Evolutionary conservation across 192 early-diverging fungal genomes (phyloP).

Genomic region (Spizellomyces punctatus): DNA sequence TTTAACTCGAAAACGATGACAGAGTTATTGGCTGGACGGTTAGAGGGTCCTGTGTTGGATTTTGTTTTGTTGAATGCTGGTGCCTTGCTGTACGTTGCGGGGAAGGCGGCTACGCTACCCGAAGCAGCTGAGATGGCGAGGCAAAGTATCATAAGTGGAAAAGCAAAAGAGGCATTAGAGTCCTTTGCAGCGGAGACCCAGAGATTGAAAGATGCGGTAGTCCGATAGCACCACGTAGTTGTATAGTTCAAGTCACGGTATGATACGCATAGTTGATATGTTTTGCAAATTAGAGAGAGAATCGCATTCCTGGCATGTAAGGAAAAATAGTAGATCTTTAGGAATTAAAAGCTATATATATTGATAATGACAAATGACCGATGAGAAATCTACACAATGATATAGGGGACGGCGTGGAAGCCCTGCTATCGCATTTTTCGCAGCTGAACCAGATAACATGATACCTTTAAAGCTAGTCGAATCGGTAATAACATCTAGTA

Average conservation of each 20-base stretch:
- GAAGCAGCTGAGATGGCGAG: constrained; percentile 80
- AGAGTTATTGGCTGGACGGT: constrained; percentile 66
- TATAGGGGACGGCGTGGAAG: too few species aligned
- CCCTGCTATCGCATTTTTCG: too few species aligned
- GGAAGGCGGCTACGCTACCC: constrained; percentile 67
- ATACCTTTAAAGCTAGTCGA: not conserved
- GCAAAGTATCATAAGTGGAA: constrained; percentile 71
- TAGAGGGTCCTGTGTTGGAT: constrained; percentile 75
- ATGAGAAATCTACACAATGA: not conserved
- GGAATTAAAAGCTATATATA: not conserved
- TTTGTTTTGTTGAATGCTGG: constrained; percentile 93
- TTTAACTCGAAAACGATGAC: constrained; percentile 77
- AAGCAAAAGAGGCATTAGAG: constrained; percentile 65
- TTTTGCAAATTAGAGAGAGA: not conserved
- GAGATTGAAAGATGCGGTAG: constrained; percentile 2
- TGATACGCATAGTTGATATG: not conserved
- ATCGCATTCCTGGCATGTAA: not conserved
- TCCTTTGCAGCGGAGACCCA: constrained; percentile 50
- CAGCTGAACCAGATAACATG: too few species aligned
- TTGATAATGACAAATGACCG: not conserved
- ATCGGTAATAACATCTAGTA: not conserved
- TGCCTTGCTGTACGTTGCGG: constrained; percentile 81
- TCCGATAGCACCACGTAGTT: not conserved
- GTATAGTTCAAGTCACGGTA: not conserved
- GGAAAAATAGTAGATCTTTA: not conserved